phyloP scores from a whole-genome alignment of 805 yeast genomes.

The Schwanniomyces sp. region DNA sequence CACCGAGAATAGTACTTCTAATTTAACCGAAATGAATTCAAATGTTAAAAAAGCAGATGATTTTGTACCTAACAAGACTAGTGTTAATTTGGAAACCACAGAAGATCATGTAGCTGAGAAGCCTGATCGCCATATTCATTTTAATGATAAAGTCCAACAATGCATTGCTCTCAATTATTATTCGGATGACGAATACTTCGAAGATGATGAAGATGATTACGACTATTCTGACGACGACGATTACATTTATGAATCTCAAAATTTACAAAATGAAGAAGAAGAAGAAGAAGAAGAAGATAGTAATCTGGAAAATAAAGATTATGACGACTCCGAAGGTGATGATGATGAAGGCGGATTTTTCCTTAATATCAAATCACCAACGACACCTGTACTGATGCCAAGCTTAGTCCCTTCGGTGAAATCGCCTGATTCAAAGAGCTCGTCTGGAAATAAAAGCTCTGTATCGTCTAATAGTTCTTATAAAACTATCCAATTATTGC shows the following conservation, averaged over 20 bases:
- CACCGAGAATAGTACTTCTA: not conserved
- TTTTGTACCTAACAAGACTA: not conserved
- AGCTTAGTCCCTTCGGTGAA: slow-evolving; percentile 21
- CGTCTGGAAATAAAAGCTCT: slow-evolving; percentile 27
- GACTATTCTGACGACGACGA: slow-evolving; percentile 33
- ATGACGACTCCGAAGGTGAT: slow-evolving; percentile 28
- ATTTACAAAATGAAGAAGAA: slow-evolving; percentile 13
- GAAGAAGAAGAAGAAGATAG: slow-evolving; percentile 18
- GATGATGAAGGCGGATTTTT: slow-evolving; percentile 73
- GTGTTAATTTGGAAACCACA: not conserved
- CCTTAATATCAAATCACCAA: slow-evolving; percentile 50
- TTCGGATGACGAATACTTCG: slow-evolving; percentile 30
- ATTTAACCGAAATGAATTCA: not conserved
- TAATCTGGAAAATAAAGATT: slow-evolving; percentile 19
- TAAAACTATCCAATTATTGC: slow-evolving; percentile 73
- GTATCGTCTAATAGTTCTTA: slow-evolving; percentile 26
- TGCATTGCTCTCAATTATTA: slow-evolving; percentile 69
- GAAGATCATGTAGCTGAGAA: slow-evolving; percentile 12
- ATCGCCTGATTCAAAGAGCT: slow-evolving; percentile 4
- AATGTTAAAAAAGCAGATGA: not conserved
- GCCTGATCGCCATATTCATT: slow-evolving; percentile 75
- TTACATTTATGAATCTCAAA: slow-evolving; percentile 10
- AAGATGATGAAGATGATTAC: slow-evolving; percentile 24
- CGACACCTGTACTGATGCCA: slow-evolving; percentile 29
- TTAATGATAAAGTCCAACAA: slow-evolving; percentile 92